Evolutionary conservation across 2,329 filamentous ascomycete genomes (phyloP), one percentile per base, ranked within the genome.

Genomic region (Ambrosiella cleistominuta): DNA sequence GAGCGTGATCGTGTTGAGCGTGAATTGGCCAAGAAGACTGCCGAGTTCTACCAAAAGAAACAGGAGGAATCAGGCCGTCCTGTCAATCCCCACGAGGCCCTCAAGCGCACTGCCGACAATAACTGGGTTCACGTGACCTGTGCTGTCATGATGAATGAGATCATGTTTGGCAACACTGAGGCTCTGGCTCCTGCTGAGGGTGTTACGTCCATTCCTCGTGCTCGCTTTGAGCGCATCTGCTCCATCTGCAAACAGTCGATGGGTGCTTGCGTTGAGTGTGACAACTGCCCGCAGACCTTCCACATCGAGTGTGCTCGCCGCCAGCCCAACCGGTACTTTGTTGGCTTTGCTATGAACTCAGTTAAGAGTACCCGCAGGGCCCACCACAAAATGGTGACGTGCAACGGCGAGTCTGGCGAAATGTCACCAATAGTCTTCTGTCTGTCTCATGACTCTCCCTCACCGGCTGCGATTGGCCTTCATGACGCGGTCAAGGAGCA

Each of bases 81-180:
- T 1, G 70, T 85, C 40, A 80, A 88, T 63, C 93, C 93, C 35
- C 81, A 93, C 53, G 93, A 97, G 68, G 85, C 93, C 2, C 74
- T 98, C 62, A 98, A 98, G 71, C 82, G 88, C 54, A 98, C 93
- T 0, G 87, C 86, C 3, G 89, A 94, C 67, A 97, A 97, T 71
- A 97, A 97, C 66, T 98, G 93, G 93, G 88, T 96, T 13, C 93
- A 98, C 68, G 88, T 97, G 36, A 84, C 85, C 42, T 98, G 93
- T 66, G 90, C 93, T 1, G 75, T 95, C 15, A 97, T 88, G 82
- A 90, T 86, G 9, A 83, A 88, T 0, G 93, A 98, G 69, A 84
- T 95, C 65, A 93, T 90, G 66, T 98, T 96, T 69, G 90, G 86
- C 62, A 87, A 87, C 64, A 85, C 89, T 15, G 82, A 83, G 65